phyloP scores from a whole-genome alignment of 2,329 filamentous ascomycete genomes.

The Alternaria sp. region DNA sequence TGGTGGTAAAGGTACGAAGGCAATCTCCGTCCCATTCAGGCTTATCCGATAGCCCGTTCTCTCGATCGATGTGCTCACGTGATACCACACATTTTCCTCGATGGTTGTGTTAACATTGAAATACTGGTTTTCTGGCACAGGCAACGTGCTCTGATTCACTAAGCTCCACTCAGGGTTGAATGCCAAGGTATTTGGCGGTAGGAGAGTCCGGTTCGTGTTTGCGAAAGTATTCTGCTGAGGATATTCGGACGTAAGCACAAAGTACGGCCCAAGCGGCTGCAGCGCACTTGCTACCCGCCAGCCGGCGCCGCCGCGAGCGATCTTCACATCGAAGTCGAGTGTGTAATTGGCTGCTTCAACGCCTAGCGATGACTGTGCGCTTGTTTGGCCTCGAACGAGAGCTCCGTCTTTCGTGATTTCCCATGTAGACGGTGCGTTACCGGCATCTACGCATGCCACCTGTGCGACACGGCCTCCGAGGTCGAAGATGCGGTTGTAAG shows the following conservation, averaged over 20 bases:
- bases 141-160: too few species aligned
- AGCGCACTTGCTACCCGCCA: not conserved
- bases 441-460: conserved; percentile 51
- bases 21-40: too few species aligned
- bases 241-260: conserved; percentile 8
- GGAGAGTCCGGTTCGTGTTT: not conserved
- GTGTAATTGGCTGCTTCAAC: not conserved
- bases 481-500: conserved; percentile 8
- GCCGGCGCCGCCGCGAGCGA: too few species aligned
- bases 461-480: conserved; percentile 44
- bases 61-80: too few species aligned
- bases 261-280: not conserved
- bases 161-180: too few species aligned
- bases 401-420: conserved; percentile 48
- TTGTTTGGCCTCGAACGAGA: conserved; percentile 47
- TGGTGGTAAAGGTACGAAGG: too few species aligned
- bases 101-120: too few species aligned
- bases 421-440: conserved; percentile 45
- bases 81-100: too few species aligned
- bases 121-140: too few species aligned
- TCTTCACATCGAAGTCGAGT: too few species aligned
- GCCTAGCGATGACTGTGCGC: conserved; percentile 16
- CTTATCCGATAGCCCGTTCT: too few species aligned
- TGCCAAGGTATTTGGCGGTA: too few species aligned
- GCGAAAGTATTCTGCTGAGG: not conserved